Evolutionary conservation across 805 yeast genomes (phyloP), one percentile per base, ranked within the genome.

Genomic region (Barnettozyma vustinii): DNA sequence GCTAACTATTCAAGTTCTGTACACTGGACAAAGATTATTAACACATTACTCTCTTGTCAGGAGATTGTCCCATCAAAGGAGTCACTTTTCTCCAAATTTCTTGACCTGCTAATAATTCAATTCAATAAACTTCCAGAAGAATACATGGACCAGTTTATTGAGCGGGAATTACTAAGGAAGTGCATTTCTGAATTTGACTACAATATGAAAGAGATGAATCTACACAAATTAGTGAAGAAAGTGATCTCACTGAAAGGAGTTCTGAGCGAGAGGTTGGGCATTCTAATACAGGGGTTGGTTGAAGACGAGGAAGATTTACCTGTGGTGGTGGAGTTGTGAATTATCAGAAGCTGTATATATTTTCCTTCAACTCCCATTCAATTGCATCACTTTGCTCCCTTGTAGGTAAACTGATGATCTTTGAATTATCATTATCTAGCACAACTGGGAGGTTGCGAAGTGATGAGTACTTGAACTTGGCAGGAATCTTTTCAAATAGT

Each of bases 1-100:
- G 87, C 84, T 15, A 86, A 84, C 60, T 76, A 77, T 57, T 77
- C 86, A 18, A 79, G 84, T 13, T 74, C 79, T 18, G 66, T 76
- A 19, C 90, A 84, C 55, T 85, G 91, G 91, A 70, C 76, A 46
- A 70, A 68, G 18, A 52, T 83, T 33, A 54, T 79, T 12, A 73
- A 71, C 42, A 58, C 84, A 10, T 25, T 76, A 3, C 66, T 73
- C 52, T 62, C 67, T 43, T 68, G 73, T 45, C 57, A 56, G 23
- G 61, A 64, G 5, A 49, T 69, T 15, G 46, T 75, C 3, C 41
- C 26, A 1, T 37, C 50, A 2, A 51, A 67, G 12, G 50, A 59
- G 0, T 19, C 37, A 0, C 62, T 77, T 33, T 68, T 66, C 20
- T 42, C 51, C 0, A 48, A 53, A 5, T 68, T 78, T 40, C 47